Percentiles rank a stretch among this genome's conserved stretches.
These are phyloP conservation scores for Geotrichum bryndzae DNA, from an alignment of 1,139 yeast genomes.

Conservation along the genomic window DNA sequence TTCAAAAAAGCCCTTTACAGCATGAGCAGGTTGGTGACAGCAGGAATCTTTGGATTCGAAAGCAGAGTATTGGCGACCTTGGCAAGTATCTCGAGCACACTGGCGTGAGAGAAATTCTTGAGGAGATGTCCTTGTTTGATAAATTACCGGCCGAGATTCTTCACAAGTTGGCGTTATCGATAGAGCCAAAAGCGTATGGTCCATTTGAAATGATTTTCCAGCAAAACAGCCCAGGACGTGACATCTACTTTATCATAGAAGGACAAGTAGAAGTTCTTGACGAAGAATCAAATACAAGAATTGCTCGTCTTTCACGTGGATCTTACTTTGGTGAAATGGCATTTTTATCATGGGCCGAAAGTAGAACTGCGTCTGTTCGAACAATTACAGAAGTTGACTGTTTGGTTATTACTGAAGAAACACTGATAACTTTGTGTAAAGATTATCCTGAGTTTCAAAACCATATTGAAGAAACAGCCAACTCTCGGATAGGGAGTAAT, in stretches of 20 bases:
- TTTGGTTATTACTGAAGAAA: conserved; percentile 51
- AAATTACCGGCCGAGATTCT: conserved; percentile 51
- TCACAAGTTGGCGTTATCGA: conserved; percentile 58
- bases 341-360: conserved; percentile 48
- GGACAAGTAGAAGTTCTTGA: conserved; percentile 70
- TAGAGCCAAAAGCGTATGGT: conserved; percentile 48
- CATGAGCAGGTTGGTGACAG: background rate
- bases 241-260: conserved; percentile 56
- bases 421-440: conserved; percentile 47
- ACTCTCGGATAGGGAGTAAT: conserved; percentile 47
- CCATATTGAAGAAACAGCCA: conserved; percentile 57
- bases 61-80: conserved; percentile 1
- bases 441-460: conserved; percentile 54
- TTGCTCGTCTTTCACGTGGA: conserved; percentile 57
- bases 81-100: conserved; percentile 4
- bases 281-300: conserved; percentile 34
- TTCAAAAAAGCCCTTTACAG: background rate
- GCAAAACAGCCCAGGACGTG: conserved; percentile 55
- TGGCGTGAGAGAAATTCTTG: conserved; percentile 48
- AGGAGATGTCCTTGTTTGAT: conserved; percentile 52
- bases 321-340: conserved; percentile 75
- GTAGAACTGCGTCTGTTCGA: conserved; percentile 57
- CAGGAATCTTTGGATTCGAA: background rate
- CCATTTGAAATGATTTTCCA: conserved; percentile 57
- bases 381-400: conserved; percentile 56